Conservation (phyloP, 2,329 filamentous ascomycete species). For the Cercospora nicotianae region DNA sequence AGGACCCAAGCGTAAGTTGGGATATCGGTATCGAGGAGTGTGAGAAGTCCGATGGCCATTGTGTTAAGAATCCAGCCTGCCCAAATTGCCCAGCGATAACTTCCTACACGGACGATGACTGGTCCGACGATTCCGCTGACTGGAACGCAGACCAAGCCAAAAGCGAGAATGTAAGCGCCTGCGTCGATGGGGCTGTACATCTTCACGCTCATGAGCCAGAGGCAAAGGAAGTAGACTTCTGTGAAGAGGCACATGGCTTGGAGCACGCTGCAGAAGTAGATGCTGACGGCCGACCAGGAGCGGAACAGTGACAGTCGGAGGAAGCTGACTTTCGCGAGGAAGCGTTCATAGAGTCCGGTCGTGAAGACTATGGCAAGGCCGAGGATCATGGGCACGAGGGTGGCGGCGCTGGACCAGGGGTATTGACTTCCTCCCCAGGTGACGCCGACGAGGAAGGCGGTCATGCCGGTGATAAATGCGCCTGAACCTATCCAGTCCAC, state of each 20-base stretch:
- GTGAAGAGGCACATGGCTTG: constrained; percentile 36
- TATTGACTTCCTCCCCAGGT: constrained; percentile 41
- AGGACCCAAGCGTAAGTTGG: constrained; percentile 44
- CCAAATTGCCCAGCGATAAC: constrained; percentile 33
- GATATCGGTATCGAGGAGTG: constrained; percentile 43
- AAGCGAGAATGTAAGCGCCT: constrained; percentile 44
- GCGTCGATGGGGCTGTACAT: constrained; percentile 42
- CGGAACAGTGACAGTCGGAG: constrained; percentile 38
- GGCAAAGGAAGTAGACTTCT: constrained; percentile 45
- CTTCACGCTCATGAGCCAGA: constrained; percentile 47
- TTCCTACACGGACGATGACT: constrained; percentile 37
- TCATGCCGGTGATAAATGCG: constrained; percentile 30
- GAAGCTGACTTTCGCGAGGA: constrained; percentile 31
- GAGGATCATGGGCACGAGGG: constrained; percentile 39
- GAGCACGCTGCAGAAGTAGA: constrained; percentile 37
- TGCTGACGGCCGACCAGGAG: constrained; percentile 32
- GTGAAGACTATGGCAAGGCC: constrained; percentile 38
- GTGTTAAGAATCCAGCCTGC: constrained; percentile 39
- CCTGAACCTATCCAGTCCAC: constrained; percentile 33
- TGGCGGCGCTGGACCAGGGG: constrained; percentile 40
- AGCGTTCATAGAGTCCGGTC: constrained; percentile 28
- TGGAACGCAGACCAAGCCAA: constrained; percentile 32
- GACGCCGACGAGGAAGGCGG: constrained; percentile 35
- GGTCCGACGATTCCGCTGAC: constrained; percentile 32
- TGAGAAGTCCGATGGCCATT: constrained; percentile 47